Conservation (phyloP, 768 basidiomycete species). For the Tubosaeta sp. region DNA sequence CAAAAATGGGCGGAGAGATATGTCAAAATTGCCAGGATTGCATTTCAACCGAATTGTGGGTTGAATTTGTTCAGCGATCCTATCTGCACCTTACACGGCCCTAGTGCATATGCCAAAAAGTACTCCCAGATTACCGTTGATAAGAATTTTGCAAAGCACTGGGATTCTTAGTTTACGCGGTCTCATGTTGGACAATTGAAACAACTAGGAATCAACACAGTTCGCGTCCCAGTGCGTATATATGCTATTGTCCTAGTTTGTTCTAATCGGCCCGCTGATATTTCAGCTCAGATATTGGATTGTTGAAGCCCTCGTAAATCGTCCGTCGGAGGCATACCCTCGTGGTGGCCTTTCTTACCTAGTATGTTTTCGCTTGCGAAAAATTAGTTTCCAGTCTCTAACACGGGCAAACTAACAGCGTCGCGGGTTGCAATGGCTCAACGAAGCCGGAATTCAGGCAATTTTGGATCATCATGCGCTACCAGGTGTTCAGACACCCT, state of each 20-base stretch:
- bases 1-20: conserved; percentile 63
- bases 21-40: conserved; percentile 60
- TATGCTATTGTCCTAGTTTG: neutral
- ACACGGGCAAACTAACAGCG: conserved; percentile 37
- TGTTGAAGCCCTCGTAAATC: conserved; percentile 65
- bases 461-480: conserved; percentile 71
- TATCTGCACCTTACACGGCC: neutral
- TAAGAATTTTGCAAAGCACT: conserved; percentile 55
- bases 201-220: conserved; percentile 63
- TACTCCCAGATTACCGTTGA: conserved; percentile 55
- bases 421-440: conserved; percentile 57
- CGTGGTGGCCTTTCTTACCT: conserved; percentile 65
- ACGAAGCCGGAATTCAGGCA: conserved; percentile 56
- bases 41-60: conserved; percentile 64
- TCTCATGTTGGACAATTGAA: conserved; percentile 53
- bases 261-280: neutral
- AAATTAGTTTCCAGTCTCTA: neutral
- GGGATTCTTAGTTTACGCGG: conserved; percentile 72
- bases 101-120: conserved; percentile 56
- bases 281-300: conserved; percentile 79
- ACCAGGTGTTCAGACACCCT: conserved; percentile 61
- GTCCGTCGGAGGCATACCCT: conserved; percentile 57
- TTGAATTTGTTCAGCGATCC: neutral
- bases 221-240: conserved; percentile 63
- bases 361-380: conserved; percentile 34